Evolutionary conservation across 495 filamentous ascomycete genomes (phyloP).

Genomic region (Niebla homalea): DNA sequence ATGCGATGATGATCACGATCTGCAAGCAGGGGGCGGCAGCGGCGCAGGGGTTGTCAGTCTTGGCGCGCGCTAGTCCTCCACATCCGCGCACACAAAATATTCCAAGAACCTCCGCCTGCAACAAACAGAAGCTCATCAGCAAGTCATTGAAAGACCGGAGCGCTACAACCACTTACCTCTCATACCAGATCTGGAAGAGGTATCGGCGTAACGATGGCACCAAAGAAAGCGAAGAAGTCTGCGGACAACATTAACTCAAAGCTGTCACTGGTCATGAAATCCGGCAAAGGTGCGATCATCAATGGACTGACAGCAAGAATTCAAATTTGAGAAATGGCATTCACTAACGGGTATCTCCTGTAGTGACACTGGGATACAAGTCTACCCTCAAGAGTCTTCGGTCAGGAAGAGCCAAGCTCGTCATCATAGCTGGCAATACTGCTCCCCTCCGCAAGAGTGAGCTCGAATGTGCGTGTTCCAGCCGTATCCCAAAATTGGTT

Average conservation of each 20-base stretch:
- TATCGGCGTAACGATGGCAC: conserved; percentile 57
- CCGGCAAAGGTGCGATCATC: conserved; percentile 56
- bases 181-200: not conserved
- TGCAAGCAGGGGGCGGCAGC: too few relatives aligned
- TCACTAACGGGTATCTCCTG: conserved; percentile 1
- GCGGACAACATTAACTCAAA: conserved; percentile 82
- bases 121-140: not conserved
- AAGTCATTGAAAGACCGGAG: conserved; percentile 3
- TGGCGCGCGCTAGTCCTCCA: not conserved
- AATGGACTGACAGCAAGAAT: not conserved
- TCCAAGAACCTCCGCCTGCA: not conserved
- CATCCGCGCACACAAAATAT: not conserved
- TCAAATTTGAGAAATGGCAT: not conserved
- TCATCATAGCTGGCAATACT: conserved; percentile 81
- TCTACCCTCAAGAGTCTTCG: conserved; percentile 92
- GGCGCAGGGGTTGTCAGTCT: not conserved
- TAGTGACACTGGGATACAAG: conserved; percentile 83
- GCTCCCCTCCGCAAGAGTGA: conserved; percentile 91
- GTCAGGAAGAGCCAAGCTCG: conserved; percentile 51
- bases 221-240: conserved; percentile 89
- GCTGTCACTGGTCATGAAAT: conserved; percentile 91
- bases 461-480: conserved; percentile 62
- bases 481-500: too few relatives aligned
- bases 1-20: too few relatives aligned
- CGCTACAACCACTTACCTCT: conserved; percentile 1